Percentiles rank a stretch among this genome's conserved stretches.
phyloP scores from a whole-genome alignment of 2,329 filamentous ascomycete species.

The Torrubiella hemipterigena region DNA sequence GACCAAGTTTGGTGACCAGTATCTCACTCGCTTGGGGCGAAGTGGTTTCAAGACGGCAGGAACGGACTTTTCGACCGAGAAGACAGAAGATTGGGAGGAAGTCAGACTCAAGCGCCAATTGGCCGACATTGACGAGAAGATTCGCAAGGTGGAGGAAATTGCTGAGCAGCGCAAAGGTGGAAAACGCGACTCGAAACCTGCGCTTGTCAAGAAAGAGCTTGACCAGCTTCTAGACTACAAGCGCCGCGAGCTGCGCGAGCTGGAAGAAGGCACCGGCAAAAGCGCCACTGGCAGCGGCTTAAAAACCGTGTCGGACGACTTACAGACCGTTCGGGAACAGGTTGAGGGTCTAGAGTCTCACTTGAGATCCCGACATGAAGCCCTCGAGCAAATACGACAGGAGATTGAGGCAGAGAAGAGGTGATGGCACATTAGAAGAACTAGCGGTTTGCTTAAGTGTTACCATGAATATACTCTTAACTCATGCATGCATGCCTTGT shows the following conservation, averaged over 20 bases:
- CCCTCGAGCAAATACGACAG: conserved; percentile 62
- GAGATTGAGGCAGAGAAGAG: conserved; percentile 82
- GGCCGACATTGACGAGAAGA: conserved; percentile 76
- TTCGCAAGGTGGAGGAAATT: conserved; percentile 67
- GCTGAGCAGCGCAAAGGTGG: conserved; percentile 51
- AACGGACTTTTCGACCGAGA: conserved; percentile 79
- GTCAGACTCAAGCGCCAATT: conserved; percentile 90
- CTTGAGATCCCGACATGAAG: conserved; percentile 61
- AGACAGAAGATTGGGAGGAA: conserved; percentile 95
- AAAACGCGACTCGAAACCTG: conserved; percentile 69
- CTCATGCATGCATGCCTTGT: neutral
- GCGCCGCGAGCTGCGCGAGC: conserved; percentile 61
- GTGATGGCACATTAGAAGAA: conserved; percentile 23
- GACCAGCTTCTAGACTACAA: conserved; percentile 95
- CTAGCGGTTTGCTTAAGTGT: no score
- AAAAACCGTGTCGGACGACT: conserved; percentile 71
- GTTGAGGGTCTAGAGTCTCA: conserved; percentile 82
- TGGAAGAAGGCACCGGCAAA: conserved; percentile 61
- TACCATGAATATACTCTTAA: no score
- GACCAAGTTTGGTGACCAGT: conserved; percentile 94
- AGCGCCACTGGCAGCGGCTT: conserved; percentile 59
- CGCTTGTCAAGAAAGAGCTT: conserved; percentile 84
- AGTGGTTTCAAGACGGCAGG: conserved; percentile 70
- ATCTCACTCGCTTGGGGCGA: conserved; percentile 81
- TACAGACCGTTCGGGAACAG: conserved; percentile 86